Evolutionary conservation across 176 grass and related monocot genomes (phyloP), one percentile per base, ranked within the genome.

Genomic region (Carex pumila): DNA sequence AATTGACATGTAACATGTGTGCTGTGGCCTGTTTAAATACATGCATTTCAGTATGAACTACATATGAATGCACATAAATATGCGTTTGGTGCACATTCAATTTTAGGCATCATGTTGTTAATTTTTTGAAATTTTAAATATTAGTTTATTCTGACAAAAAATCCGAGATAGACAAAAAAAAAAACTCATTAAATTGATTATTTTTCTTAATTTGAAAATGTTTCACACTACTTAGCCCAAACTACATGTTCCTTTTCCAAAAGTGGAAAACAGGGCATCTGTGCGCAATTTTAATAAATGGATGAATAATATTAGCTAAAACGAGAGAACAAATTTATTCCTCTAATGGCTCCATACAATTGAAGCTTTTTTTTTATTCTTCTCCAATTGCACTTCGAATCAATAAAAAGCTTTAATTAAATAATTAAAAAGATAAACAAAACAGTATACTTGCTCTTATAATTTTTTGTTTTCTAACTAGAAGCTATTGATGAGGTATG

Each of bases 341-440:
- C 45, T 74, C 19, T 29, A 74, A 7, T 29, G 71, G 45, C 43
- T 53, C 43, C 18, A 52, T 74, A 14, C 45, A 74, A 74, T 52
- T 50, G 19, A 74, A 13, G 9, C 19, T 52, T 52, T 52, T 59
- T 74, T 74, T 74, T 62, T 87, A 71, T 63, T 84, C 85, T 73
- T 59, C 57, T 43, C 58, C 69, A 54, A 37, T 59, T 57, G 22
- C 76, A 29, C 34, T 63, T 19, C 10, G 66, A 76, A 87, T 87
- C 79, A 12, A 65, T 79, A 45, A 73, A 85, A 65, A 71, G 66
- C 6, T 69, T 18, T 18, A 1, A 70, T n/a, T 41, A n/a, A 70
- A 60, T 18, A 70, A 67, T 1, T 6, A 36, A 43, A 43, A n/a
- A 70, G 2, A 3, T 43, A 70, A 19, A 43, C 69, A 72, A 34